Conservation (phyloP, 179 eudicot species). For the Pouteria campechiana region DNA sequence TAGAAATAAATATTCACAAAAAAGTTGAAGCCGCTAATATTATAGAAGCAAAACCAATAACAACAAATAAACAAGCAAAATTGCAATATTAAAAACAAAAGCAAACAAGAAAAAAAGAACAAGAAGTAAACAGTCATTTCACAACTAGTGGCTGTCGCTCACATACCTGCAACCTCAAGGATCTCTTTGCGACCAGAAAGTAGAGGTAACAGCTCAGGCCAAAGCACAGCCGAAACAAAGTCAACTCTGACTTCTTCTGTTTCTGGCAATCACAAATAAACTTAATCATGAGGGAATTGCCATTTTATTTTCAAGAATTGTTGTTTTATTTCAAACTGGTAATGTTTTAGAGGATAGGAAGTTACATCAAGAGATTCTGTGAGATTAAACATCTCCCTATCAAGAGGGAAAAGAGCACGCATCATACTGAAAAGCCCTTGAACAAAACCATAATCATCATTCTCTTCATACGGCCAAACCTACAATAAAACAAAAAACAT, state of each 20-base stretch:
- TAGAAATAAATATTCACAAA: no score
- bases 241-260: constrained; percentile 60
- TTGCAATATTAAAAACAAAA: background rate
- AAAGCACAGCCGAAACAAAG: constrained; percentile 63
- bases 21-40: no score
- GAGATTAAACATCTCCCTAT: no score
- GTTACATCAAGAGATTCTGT: constrained; percentile 23
- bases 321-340: no score
- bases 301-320: no score
- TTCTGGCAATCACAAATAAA: constrained; percentile 28
- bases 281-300: background rate
- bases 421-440: constrained; percentile 87
- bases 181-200: constrained; percentile 71
- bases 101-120: background rate
- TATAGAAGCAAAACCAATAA: no score
- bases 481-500: constrained; percentile 9
- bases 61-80: background rate
- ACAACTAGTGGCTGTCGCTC: no score
- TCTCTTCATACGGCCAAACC: constrained; percentile 98
- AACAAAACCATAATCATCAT: constrained; percentile 72
- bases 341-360: background rate
- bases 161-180: constrained; percentile 65
- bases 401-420: constrained; percentile 54
- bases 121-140: no score
- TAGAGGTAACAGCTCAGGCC: constrained; percentile 85